These are phyloP conservation scores for Lolium multiflorum DNA, from an alignment of 176 grass and related monocot species.

Conservation along the genomic window DNA sequence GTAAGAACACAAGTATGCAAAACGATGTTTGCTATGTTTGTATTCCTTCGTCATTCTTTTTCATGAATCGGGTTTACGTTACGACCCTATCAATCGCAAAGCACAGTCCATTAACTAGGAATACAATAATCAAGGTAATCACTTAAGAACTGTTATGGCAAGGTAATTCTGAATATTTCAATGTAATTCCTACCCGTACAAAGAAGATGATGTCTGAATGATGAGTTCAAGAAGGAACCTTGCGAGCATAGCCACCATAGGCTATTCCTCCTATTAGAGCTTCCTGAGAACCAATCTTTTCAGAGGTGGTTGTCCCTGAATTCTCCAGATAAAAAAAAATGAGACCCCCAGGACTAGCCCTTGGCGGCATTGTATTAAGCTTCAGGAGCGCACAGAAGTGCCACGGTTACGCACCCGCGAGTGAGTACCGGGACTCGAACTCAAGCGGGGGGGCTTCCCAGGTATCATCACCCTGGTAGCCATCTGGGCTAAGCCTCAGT, in stretches of 20 bases:
- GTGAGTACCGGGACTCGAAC: no score
- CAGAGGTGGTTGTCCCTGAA: conserved; percentile 24
- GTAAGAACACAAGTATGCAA: neutral
- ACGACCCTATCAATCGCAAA: neutral
- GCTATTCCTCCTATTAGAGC: conserved; percentile 90
- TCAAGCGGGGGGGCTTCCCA: no score
- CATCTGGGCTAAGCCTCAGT: no score
- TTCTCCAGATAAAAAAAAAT: conserved; percentile 24
- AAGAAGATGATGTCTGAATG: neutral
- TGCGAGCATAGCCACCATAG: conserved; percentile 91
- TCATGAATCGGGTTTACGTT: neutral
- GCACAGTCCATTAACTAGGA: neutral
- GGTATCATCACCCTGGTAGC: no score
- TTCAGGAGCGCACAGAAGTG: no score
- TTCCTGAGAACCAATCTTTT: conserved; percentile 35
- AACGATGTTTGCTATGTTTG: neutral
- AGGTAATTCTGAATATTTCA: conserved; percentile 1
- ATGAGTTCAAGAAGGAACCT: conserved; percentile 58
- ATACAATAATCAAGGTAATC: neutral
- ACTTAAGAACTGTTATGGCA: conserved; percentile 11
- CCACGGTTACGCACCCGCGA: no score
- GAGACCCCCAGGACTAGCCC: no score
- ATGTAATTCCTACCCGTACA: neutral
- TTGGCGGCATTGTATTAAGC: no score
- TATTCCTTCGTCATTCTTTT: neutral